Percentiles rank a stretch among this genome's conserved stretches.
These are phyloP conservation scores for Pharus latifolius DNA, from an alignment of 176 grass and related monocot genomes.

Conservation along the genomic window DNA sequence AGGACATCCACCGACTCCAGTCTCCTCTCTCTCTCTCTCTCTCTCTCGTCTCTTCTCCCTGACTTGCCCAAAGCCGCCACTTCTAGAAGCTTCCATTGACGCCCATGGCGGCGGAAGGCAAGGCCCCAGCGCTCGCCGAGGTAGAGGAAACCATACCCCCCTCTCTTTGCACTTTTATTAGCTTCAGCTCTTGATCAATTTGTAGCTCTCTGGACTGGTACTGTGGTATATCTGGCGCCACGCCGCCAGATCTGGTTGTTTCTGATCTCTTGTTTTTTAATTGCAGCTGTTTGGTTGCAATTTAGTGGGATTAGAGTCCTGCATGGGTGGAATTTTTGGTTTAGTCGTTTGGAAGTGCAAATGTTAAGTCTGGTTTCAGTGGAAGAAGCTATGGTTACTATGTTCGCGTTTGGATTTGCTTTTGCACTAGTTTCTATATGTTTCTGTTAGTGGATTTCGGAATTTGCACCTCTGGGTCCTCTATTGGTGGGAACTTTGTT, in stretches of 20 bases:
- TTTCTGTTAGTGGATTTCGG: background rate
- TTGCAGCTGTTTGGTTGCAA: no score
- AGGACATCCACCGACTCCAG: background rate
- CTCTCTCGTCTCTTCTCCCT: background rate
- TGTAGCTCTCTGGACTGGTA: background rate
- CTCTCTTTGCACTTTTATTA: background rate
- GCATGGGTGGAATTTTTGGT: no score
- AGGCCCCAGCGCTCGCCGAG: background rate
- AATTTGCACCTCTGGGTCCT: background rate
- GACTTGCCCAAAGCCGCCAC: background rate
- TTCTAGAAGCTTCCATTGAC: background rate
- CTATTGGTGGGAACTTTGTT: background rate
- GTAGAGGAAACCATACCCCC: background rate
- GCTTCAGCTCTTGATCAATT: background rate
- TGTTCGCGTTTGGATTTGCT: background rate
- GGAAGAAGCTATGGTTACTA: background rate
- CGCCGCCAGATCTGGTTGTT: background rate
- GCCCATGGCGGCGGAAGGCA: conserved; percentile 9
- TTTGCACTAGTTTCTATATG: background rate
- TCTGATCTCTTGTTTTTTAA: background rate
- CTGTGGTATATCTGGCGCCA: background rate
- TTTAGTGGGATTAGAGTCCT: no score
- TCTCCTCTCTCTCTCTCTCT: no score
- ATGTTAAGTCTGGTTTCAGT: background rate
- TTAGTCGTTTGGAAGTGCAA: background rate